Conservation (phyloP, 306 rosid species). For the Cucurbita moschata region DNA sequence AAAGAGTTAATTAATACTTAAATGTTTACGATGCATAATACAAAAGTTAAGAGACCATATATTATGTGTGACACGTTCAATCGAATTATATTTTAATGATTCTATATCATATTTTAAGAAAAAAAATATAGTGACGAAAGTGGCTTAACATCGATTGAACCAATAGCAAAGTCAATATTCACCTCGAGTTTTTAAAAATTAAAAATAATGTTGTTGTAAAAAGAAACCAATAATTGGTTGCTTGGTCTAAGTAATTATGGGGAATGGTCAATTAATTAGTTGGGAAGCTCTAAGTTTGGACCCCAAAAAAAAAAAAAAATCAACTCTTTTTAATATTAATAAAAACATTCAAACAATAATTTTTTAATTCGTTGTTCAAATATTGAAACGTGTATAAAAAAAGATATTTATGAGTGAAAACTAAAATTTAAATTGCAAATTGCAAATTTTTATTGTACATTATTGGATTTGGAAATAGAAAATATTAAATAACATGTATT, state of each 20-base stretch:
- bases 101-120: neutral
- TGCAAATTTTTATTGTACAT: neutral
- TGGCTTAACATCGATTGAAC: neutral
- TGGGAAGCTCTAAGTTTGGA: neutral
- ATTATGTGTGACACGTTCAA: neutral
- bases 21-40: neutral
- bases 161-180: neutral
- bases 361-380: neutral
- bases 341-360: neutral
- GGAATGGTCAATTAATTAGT: neutral
- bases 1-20: too few relatives aligned
- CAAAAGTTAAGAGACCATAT: neutral
- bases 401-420: neutral
- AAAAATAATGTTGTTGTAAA: neutral
- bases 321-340: neutral
- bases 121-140: too few relatives aligned
- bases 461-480: neutral
- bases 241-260: neutral
- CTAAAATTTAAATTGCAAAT: neutral
- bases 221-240: neutral
- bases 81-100: neutral
- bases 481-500: neutral
- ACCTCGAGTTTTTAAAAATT: neutral
- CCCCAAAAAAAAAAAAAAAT: neutral
- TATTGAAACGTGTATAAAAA: neutral